phyloP scores from a whole-genome alignment of 208 protist genomes.

The Leptomonas pyrrhocoris region DNA sequence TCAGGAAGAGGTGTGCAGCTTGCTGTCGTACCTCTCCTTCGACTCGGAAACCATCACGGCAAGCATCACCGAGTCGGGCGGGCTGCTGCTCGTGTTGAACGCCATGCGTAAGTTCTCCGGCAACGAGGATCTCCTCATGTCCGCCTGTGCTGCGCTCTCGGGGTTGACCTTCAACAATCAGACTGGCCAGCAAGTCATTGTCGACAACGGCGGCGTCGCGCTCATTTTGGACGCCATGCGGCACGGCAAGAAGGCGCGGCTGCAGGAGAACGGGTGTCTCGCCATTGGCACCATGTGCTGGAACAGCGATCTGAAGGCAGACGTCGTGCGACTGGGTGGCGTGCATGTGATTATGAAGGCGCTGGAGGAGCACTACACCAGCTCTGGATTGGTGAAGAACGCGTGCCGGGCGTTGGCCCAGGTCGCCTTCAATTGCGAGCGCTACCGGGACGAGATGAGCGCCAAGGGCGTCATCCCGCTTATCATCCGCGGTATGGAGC shows the following conservation, averaged over 20 bases:
- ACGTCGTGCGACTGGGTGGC: constrained; percentile 80
- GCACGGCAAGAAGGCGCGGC: constrained; percentile 66
- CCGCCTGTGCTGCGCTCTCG: constrained; percentile 85
- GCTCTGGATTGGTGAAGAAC: constrained; percentile 86
- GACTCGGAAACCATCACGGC: constrained; percentile 89
- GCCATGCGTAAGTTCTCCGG: constrained; percentile 81
- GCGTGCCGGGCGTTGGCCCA: constrained; percentile 89
- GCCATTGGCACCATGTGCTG: constrained; percentile 93
- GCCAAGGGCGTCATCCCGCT: constrained; percentile 81
- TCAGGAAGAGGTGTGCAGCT: constrained; percentile 81
- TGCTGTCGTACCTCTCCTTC: constrained; percentile 92
- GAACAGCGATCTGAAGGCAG: constrained; percentile 90
- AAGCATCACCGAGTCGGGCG: constrained; percentile 75
- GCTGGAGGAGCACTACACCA: constrained; percentile 80
- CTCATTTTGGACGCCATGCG: constrained; percentile 87
- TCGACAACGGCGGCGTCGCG: constrained; percentile 74
- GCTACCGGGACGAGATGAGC: constrained; percentile 88
- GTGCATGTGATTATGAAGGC: constrained; percentile 86
- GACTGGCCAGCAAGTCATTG: constrained; percentile 77
- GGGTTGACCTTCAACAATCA: constrained; percentile 90
- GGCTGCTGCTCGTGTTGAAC: constrained; percentile 76
- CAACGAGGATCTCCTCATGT: constrained; percentile 84
- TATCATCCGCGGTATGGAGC: constrained; percentile 87
- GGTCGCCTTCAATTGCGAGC: constrained; percentile 90
- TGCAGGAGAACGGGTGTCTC: constrained; percentile 90